Conservation (phyloP, 345 rosid species). For the Anacardium occidentale region DNA sequence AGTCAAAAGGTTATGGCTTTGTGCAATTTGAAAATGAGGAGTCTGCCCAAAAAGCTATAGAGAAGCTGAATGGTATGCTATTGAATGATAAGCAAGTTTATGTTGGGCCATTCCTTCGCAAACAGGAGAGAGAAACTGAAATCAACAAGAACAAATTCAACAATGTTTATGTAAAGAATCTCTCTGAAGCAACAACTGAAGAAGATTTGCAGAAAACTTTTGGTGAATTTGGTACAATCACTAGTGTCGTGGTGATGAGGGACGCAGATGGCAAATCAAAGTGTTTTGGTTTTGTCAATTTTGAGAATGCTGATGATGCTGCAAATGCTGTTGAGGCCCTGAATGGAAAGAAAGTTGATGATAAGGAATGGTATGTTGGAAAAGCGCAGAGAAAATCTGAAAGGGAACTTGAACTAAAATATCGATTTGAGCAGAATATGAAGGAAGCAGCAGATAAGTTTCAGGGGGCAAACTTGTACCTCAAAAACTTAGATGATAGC, state of each 20-base stretch:
- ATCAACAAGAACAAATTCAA: slow-evolving; percentile 54
- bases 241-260: slow-evolving; percentile 73
- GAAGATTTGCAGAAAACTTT: slow-evolving; percentile 58
- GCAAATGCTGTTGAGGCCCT: slow-evolving; percentile 48
- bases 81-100: slow-evolving; percentile 71
- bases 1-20: slow-evolving; percentile 80
- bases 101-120: slow-evolving; percentile 77
- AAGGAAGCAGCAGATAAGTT: slow-evolving; percentile 49
- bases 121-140: slow-evolving; percentile 68
- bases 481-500: slow-evolving; percentile 51
- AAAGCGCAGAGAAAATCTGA: slow-evolving; percentile 51
- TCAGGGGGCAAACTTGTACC: slow-evolving; percentile 43
- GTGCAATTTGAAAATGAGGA: slow-evolving; percentile 77
- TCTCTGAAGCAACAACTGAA: slow-evolving; percentile 52
- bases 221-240: slow-evolving; percentile 63
- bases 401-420: slow-evolving; percentile 43
- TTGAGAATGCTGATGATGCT: slow-evolving; percentile 45
- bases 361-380: slow-evolving; percentile 51
- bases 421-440: slow-evolving; percentile 42
- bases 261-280: slow-evolving; percentile 49
- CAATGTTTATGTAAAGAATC: slow-evolving; percentile 79
- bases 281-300: slow-evolving; percentile 51
- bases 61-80: slow-evolving; percentile 67
- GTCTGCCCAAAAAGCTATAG: slow-evolving; percentile 64
- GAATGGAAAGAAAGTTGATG: slow-evolving; percentile 43